phyloP scores from a whole-genome alignment of 108 stramenopile species.

The Nitzschia sp. region DNA sequence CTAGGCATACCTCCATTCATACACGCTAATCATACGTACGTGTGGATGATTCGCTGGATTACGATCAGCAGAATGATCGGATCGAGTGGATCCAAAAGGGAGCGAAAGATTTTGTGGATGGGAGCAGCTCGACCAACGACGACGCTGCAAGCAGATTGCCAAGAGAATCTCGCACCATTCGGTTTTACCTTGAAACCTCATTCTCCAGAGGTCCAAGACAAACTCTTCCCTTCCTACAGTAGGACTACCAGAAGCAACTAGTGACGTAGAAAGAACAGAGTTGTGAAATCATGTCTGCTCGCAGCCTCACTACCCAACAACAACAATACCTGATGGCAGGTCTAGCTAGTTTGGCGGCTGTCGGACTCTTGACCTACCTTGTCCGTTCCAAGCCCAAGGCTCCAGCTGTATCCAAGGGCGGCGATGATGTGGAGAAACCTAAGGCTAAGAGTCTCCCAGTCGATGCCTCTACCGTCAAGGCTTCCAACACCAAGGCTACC shows the following conservation, averaged over 20 bases:
- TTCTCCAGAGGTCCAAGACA: too few relatives aligned
- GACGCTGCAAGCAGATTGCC: too few relatives aligned
- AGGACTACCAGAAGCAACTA: too few relatives aligned
- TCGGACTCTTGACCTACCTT: conserved; percentile 27
- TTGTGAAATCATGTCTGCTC: conserved; percentile 11
- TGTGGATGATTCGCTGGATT: not conserved
- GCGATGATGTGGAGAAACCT: conserved; percentile 14
- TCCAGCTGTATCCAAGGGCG: not conserved
- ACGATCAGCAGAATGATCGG: too few relatives aligned
- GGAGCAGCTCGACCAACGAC: too few relatives aligned
- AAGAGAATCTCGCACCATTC: too few relatives aligned
- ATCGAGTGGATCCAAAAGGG: too few relatives aligned
- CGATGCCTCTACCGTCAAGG: conserved; percentile 17
- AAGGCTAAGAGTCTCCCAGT: conserved; percentile 22
- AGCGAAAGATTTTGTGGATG: too few relatives aligned
- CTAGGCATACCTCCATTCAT: not conserved
- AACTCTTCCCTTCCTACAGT: too few relatives aligned
- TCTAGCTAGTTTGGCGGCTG: conserved; percentile 29
- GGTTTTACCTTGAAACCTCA: too few relatives aligned
- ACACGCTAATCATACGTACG: not conserved
- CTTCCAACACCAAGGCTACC: conserved; percentile 36
- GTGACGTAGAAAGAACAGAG: too few relatives aligned
- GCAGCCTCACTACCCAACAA: conserved; percentile 11
- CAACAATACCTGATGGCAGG: conserved; percentile 27
- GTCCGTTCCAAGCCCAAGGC: conserved; percentile 1